Percentiles rank a stretch among this genome's conserved stretches.
These are phyloP conservation scores for Triticum dicoccoides DNA, from an alignment of 176 grass and related monocot species.

Conservation along the genomic window DNA sequence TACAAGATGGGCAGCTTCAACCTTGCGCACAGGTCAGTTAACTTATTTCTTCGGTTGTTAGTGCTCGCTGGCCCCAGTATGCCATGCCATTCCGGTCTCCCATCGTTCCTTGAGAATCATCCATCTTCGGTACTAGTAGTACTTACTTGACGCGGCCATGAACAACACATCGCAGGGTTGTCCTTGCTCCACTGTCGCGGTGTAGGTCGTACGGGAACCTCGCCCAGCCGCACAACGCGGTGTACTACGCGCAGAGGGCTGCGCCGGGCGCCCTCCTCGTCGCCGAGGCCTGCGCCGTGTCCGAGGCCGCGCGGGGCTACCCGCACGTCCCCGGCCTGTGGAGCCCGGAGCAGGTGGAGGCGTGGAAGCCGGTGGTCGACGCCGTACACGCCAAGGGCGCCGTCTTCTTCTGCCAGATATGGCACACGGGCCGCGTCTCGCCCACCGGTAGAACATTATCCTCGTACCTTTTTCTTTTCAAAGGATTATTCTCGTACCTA, in stretches of 20 bases:
- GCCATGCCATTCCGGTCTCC: no score
- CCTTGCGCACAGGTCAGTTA: no score
- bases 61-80: no score
- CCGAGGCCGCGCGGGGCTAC: neutral
- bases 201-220: neutral
- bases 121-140: no score
- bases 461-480: neutral
- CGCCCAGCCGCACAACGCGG: neutral
- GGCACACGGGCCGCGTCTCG: neutral
- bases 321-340: neutral
- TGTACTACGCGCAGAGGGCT: neutral
- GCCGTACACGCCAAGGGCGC: neutral
- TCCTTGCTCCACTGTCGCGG: no score
- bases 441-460: neutral
- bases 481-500: neutral
- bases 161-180: no score
- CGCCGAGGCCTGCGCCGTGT: neutral
- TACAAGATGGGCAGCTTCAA: no score
- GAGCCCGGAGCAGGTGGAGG: neutral
- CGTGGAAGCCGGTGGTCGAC: neutral
- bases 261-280: neutral
- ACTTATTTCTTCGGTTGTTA: no score
- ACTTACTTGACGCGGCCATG: no score
- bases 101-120: no score
- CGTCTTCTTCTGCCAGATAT: neutral